A percentile compares a stretch with the other conserved stretches of the same genome.
Conservation (phyloP, 257 asterid genomes). For the Euphrasia confusa region DNA sequence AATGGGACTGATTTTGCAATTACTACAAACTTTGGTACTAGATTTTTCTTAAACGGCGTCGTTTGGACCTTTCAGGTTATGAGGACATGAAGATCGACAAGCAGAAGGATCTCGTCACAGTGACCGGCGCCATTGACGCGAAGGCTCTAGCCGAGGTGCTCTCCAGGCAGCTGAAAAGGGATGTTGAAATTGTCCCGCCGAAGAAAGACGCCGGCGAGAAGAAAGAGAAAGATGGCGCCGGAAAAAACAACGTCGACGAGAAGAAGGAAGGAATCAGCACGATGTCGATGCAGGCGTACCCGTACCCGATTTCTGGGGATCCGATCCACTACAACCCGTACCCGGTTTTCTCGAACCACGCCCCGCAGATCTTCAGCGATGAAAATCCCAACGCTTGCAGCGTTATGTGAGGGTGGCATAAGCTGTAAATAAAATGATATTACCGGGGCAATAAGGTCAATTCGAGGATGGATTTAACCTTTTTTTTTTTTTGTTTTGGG, state of each 20-base stretch:
- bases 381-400: conserved; percentile 45
- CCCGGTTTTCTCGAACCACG: conserved; percentile 24
- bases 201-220: conserved; percentile 57
- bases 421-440: conserved; percentile 25
- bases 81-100: conserved; percentile 54
- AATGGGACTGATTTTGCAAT: too few relatives aligned
- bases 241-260: conserved; percentile 28
- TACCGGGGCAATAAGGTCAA: conserved; percentile 20
- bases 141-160: conserved; percentile 56
- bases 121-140: conserved; percentile 80
- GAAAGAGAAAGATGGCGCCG: conserved; percentile 33
- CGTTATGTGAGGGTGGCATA: conserved; percentile 31
- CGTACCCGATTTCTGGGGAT: conserved; percentile 38
- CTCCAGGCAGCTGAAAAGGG: conserved; percentile 54
- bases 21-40: too few relatives aligned
- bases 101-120: conserved; percentile 64
- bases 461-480: not conserved
- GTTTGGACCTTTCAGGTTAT: conserved; percentile 39
- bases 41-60: too few relatives aligned
- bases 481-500: too few relatives aligned
- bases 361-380: conserved; percentile 43
- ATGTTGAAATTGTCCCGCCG: conserved; percentile 50
- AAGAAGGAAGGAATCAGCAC: conserved; percentile 22
- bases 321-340: conserved; percentile 36
- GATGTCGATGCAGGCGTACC: conserved; percentile 17